Evolutionary conservation across 768 basidiomycete genomes (phyloP), one percentile per base, ranked within the genome.

Genomic region (Nidularia sp.): DNA sequence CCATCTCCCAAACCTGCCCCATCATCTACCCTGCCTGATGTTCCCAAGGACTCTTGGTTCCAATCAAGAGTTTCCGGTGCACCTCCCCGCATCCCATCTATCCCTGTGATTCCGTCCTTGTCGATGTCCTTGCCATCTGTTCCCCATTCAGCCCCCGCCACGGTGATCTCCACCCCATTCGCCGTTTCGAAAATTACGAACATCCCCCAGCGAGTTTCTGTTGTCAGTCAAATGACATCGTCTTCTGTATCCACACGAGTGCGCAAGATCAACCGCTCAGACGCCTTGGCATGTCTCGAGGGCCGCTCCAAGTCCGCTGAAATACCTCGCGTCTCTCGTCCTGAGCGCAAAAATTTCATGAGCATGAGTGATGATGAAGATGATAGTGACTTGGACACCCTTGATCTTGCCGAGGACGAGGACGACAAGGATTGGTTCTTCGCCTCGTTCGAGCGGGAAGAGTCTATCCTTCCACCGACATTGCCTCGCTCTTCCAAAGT

Each of bases 281-380:
- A 80, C 22, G 86, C 86, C 0, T 78, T 88, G 5, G 85, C 84
- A 0, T 71, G 78, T 29, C 76, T 88, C 25, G 86, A 88, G 56
- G 86, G 86, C 12, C 77, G 78, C 33, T 65, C 64, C 52, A 48
- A 60, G 48, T 31, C 48, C 44, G 46, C 48, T 50, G 32, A 54
- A 52, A 12, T 53, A 45, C 47, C 46, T 34, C 50, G 57, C n/a
- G 32, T 58, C 54, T 4, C 62, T 53, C 32, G 53, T 56, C 34
- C 45, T 47, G 55, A 52, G 43, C 36, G 49, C 50, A 53, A 10
- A 49, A 85, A 85, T 62, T 86, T 86, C 57, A 86, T 86, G 80
- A 81, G 72, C 68, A 79, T 85, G 76, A 78, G 72, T 48, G 85
- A 87, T 57, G 84, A 86, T 54, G 84, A 84, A 22, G 78, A 78